Evolutionary conservation across 495 filamentous ascomycete genomes (phyloP), one percentile per base, ranked within the genome.

Genomic region (Penicillium egyptiacum): DNA sequence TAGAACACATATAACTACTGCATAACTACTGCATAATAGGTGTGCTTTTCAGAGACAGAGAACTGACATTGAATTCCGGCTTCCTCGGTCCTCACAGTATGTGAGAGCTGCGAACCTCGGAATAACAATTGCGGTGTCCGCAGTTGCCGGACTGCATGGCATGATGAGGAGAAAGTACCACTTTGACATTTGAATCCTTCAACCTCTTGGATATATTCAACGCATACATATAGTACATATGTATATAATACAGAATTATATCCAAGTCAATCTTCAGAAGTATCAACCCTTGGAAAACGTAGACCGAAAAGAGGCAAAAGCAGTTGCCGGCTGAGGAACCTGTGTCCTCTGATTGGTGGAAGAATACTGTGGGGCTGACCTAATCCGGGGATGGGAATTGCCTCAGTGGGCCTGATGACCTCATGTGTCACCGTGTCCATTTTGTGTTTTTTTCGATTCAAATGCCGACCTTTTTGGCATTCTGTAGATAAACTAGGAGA

Each of bases 381-480:
- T 56, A 58, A 62, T 60, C 56, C 59, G 64, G 59, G 52, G 53
- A 31, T 51, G 26, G 41, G 22, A 58, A 53, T 56, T 60, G 54
- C 51, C 53, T 22, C 14, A 11, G 17, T 50, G 46, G 50, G 46
- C 11, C 4, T 9, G 17, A 59, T 69, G 63, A 69, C 52, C 37
- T 66, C 66, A 66, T 45, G 22, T 23, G n/a, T 17, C 33, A 28
- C 17, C 40, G 17, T 19, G 19, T 19, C 5, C 31, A 30, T 30
- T 30, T 30, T 1, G 12, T 3, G 23, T 17, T 20, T 46, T 20
- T 46, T 46, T 17, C 8, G 17, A 7, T 39, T n/a, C 65, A 67
- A 60, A 62, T 56, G 54, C 65, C 65, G 65, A 62, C 59, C 7
- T 39, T 7, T 14, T 7, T 17, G 59, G 61, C 56, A 65, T 62